Base-by-base conservation (phyloP, 805 yeast species). In the Ogataea pignaliae region DNA sequence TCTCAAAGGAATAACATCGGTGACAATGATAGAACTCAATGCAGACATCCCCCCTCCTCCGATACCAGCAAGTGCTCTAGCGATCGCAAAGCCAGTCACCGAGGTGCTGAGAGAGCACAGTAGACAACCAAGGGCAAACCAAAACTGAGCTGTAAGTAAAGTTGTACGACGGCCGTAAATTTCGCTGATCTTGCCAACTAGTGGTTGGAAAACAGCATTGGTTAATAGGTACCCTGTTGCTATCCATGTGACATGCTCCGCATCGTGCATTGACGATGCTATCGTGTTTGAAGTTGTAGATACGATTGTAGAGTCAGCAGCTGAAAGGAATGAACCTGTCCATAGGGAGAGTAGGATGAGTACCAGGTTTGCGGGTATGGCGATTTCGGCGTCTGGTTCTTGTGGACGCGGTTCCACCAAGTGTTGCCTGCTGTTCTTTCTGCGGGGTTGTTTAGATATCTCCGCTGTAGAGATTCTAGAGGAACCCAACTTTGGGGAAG, bases 171-270 rank as follows among this genome's bases (percentile, higher is more conserved):
- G 63, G 7, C 85, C 85, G 48, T 74, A 67, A 17, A 85, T 75
- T 51, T 86, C 91, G 36, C 85, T 75, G 29, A 84, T 65, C 45
- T 83, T 76, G 4, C 91, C 93, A 44, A 79, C 82, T 21, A 85
- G 59, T 0, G 88, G 90, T 62, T 84, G 90, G 60, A 83, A 82
- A 1, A 86, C 85, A 3, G 87, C 76, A 47, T 78, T 79, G 1
- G 90, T 81, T 28, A 86, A 64, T 29, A 86, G 66, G 43, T 83
- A 80, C 1, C 86, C 76, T 0, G 89, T 79, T 3, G 89, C 88
- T 3, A 85, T 83, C 90, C 91, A 85, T 2, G 80, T 64, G 6
- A 78, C 65, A 47, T 71, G 56, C 14, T 72, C 69, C 34, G 80
- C 67, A 37, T 75, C 78, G 37, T 77, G 62, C 57, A 82, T 70